These are phyloP conservation scores for Lachnellula occidentalis DNA, from an alignment of 2,329 filamentous ascomycete species.

Conservation along the genomic window DNA sequence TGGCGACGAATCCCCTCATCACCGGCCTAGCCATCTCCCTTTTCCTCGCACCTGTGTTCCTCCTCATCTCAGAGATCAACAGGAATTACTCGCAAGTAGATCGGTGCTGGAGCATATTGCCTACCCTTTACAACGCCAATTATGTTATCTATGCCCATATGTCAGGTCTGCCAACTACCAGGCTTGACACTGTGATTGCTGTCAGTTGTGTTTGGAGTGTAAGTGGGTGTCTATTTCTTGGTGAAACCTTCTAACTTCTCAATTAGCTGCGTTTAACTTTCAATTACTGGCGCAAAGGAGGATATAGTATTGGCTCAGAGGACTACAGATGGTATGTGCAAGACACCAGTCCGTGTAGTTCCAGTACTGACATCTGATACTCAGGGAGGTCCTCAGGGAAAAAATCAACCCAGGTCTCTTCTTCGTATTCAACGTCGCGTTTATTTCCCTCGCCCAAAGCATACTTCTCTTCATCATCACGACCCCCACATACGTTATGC, in stretches of 20 bases:
- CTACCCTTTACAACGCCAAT: conserved; percentile 80
- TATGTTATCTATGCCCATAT: conserved; percentile 78
- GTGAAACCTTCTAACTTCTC: conserved; percentile 5
- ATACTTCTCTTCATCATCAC: conserved; percentile 75
- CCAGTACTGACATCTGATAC: conserved; percentile 3
- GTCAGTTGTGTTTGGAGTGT: conserved; percentile 77
- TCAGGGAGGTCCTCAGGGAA: conserved; percentile 64
- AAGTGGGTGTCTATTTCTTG: conserved; percentile 31
- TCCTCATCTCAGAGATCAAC: conserved; percentile 77
- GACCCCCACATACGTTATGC: conserved; percentile 75
- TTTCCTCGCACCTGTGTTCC: conserved; percentile 63
- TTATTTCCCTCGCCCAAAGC: conserved; percentile 81
- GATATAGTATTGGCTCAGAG: conserved; percentile 82
- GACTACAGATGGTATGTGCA: conserved; percentile 76
- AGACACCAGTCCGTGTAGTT: background rate
- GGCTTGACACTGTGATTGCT: conserved; percentile 66
- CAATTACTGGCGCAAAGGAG: conserved; percentile 96
- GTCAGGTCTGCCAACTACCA: conserved; percentile 61
- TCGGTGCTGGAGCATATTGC: conserved; percentile 83
- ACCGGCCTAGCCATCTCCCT: conserved; percentile 68
- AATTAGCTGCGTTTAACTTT: conserved; percentile 72
- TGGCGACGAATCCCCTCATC: conserved; percentile 80
- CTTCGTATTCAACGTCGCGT: conserved; percentile 81
- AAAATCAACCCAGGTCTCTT: conserved; percentile 58
- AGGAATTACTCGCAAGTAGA: conserved; percentile 97